Evolutionary conservation across 2,329 filamentous ascomycete genomes (phyloP).

Genomic region (Aspergillus floridensis): DNA sequence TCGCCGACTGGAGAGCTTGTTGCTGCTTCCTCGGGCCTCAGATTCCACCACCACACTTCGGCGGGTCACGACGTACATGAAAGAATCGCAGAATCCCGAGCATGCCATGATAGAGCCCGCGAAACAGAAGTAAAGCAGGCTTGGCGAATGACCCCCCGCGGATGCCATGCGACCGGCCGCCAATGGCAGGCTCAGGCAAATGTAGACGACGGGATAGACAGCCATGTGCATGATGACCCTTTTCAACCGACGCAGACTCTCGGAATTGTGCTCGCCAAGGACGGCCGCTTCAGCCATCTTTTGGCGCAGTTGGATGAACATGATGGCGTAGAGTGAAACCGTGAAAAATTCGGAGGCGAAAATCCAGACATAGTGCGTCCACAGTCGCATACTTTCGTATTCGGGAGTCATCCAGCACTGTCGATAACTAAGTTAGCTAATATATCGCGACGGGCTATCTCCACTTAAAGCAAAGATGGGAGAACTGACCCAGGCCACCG

Average conservation of each 20-base stretch:
- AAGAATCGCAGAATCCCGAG: conserved; percentile 1
- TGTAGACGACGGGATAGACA: conserved; percentile 2
- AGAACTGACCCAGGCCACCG: conserved; percentile 2
- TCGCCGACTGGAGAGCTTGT: conserved; percentile 2
- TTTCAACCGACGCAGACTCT: conserved; percentile 5
- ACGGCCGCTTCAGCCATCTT: conserved; percentile 2
- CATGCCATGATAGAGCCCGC: neutral
- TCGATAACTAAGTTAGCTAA: neutral
- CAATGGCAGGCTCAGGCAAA: neutral
- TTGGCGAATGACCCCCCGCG: neutral
- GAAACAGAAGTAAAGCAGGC: conserved; percentile 1
- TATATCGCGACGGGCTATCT: too few species aligned
- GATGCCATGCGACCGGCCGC: conserved; percentile 5
- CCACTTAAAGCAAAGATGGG: too few species aligned
- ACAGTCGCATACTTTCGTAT: conserved; percentile 5
- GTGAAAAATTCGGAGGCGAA: conserved; percentile 6
- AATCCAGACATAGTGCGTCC: conserved; percentile 6
- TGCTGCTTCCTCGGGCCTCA: conserved; percentile 3
- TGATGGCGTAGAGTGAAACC: conserved; percentile 2
- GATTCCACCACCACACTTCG: conserved; percentile 4
- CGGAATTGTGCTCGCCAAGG: conserved; percentile 4
- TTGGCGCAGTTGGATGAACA: conserved; percentile 1
- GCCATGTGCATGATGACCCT: conserved; percentile 4
- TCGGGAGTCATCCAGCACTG: conserved; percentile 7
- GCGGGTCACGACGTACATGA: conserved; percentile 3